Percentiles rank a stretch among this genome's conserved stretches.
phyloP scores from a whole-genome alignment of 768 basidiomycete species.

The Boletellus ananiceps region DNA sequence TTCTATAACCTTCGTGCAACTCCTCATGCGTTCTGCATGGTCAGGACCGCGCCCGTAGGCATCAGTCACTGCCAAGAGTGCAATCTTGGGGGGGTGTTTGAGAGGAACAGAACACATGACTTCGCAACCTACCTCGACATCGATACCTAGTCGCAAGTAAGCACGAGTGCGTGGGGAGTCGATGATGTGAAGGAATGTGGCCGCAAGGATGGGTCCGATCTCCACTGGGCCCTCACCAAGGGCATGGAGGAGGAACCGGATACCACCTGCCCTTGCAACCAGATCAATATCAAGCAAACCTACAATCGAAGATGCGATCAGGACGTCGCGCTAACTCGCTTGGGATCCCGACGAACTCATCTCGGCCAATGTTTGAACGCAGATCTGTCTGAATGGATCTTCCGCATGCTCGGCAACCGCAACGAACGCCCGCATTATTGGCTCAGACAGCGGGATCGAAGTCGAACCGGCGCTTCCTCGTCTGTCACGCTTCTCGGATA shows the following conservation, averaged over 20 bases:
- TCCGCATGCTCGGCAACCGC: slow-evolving; percentile 91
- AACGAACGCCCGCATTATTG: slow-evolving; percentile 83
- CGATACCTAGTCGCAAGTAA: slow-evolving; percentile 74
- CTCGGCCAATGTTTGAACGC: slow-evolving; percentile 84
- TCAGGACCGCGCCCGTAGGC: slow-evolving; percentile 81
- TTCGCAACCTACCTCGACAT: slow-evolving; percentile 70
- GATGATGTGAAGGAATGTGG: slow-evolving; percentile 75
- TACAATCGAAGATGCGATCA: slow-evolving; percentile 30
- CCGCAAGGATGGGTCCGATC: slow-evolving; percentile 70
- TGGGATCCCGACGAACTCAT: slow-evolving; percentile 54
- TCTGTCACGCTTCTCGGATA: slow-evolving; percentile 50
- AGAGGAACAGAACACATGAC: background rate
- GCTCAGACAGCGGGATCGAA: slow-evolving; percentile 61
- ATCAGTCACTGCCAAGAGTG: slow-evolving; percentile 86
- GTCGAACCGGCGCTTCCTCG: slow-evolving; percentile 38
- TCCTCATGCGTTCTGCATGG: slow-evolving; percentile 75
- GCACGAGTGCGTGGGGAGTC: slow-evolving; percentile 81
- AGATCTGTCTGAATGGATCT: slow-evolving; percentile 79
- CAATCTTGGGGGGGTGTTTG: slow-evolving; percentile 49
- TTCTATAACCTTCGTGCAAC: slow-evolving; percentile 72
- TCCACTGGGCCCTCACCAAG: slow-evolving; percentile 89
- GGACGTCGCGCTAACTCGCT: slow-evolving; percentile 5
- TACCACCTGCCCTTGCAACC: slow-evolving; percentile 74
- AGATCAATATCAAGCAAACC: slow-evolving; percentile 87
- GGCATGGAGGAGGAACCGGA: slow-evolving; percentile 80